Percentiles rank a stretch among this genome's conserved stretches.
These are phyloP conservation scores for Immersiella caudata DNA, from an alignment of 495 filamentous ascomycete genomes.

Conservation along the genomic window DNA sequence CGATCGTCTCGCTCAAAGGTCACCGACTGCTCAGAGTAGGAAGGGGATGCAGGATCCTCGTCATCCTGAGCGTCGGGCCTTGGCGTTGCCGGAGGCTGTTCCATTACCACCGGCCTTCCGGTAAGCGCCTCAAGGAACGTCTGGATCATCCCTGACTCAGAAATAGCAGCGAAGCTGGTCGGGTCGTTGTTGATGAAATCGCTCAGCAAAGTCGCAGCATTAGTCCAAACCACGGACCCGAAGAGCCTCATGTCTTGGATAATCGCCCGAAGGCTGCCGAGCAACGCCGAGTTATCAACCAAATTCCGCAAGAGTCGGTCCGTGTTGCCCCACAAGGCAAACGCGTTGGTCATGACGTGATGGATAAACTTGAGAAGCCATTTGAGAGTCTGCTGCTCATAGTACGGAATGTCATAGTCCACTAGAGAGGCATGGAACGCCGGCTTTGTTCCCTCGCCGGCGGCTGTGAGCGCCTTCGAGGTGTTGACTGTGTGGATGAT, in stretches of 20 bases:
- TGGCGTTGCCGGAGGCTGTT: slow-evolving; percentile 36
- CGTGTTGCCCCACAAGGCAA: slow-evolving; percentile 68
- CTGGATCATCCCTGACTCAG: slow-evolving; percentile 87
- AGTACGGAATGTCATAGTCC: slow-evolving; percentile 90
- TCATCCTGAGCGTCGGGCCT: slow-evolving; percentile 35
- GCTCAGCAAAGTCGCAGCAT: slow-evolving; percentile 84
- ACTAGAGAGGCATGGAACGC: slow-evolving; percentile 77
- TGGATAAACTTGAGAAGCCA: slow-evolving; percentile 95
- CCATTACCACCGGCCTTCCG: slow-evolving; percentile 51
- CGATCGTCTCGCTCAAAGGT: slow-evolving; percentile 46
- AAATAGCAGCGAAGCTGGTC: slow-evolving; percentile 93
- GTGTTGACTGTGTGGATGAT: slow-evolving; percentile 77
- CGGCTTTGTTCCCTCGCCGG: slow-evolving; percentile 73
- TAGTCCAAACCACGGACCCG: slow-evolving; percentile 92
- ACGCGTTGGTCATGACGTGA: slow-evolving; percentile 84
- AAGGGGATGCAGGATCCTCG: slow-evolving; percentile 42
- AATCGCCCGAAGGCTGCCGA: slow-evolving; percentile 77
- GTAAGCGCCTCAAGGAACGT: slow-evolving; percentile 81
- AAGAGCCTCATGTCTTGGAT: slow-evolving; percentile 76
- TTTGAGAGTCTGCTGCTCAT: slow-evolving; percentile 87
- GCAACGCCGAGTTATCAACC: slow-evolving; percentile 85
- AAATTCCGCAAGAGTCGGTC: slow-evolving; percentile 89
- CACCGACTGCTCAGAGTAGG: slow-evolving; percentile 43
- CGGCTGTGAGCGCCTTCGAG: slow-evolving; percentile 63
- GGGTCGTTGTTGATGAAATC: slow-evolving; percentile 99